Conservation (phyloP, 2,329 filamentous ascomycete species). For the Ascochyta koolunga region DNA sequence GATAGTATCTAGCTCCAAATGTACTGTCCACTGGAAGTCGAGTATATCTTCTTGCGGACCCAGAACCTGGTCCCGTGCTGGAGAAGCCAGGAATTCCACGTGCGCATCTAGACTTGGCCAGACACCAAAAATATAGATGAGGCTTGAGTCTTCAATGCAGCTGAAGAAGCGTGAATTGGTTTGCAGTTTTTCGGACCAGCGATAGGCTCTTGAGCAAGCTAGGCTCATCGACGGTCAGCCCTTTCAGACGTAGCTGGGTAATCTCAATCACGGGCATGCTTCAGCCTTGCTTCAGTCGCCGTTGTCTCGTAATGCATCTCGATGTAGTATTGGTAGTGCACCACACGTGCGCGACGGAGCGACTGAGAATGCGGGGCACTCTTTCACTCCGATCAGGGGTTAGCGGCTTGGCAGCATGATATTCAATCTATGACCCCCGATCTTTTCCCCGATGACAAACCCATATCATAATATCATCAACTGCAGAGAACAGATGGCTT, state of each 20-base stretch:
- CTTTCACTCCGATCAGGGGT: slow-evolving; percentile 15
- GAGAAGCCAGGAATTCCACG: slow-evolving; percentile 35
- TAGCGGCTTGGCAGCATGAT: slow-evolving; percentile 22
- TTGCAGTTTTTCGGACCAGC: slow-evolving; percentile 32
- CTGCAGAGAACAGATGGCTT: background rate
- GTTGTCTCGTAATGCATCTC: background rate
- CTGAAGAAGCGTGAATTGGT: slow-evolving; percentile 39
- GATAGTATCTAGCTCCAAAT: slow-evolving; percentile 32
- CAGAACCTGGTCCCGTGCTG: slow-evolving; percentile 33
- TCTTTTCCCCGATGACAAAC: slow-evolving; percentile 13
- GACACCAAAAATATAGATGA: slow-evolving; percentile 41
- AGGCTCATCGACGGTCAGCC: slow-evolving; percentile 24
- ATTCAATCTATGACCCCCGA: slow-evolving; percentile 1
- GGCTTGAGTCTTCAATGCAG: slow-evolving; percentile 35
- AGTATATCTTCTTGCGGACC: slow-evolving; percentile 38
- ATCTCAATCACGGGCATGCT: slow-evolving; percentile 39
- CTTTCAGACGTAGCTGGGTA: slow-evolving; percentile 36
- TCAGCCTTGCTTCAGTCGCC: background rate
- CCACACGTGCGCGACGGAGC: slow-evolving; percentile 26
- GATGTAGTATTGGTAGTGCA: slow-evolving; percentile 2
- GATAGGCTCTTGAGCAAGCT: slow-evolving; percentile 38
- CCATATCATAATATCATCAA: slow-evolving; percentile 15
- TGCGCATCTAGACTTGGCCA: slow-evolving; percentile 40
- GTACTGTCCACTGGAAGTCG: slow-evolving; percentile 38
- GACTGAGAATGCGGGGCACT: slow-evolving; percentile 24